These are phyloP conservation scores for Fraxinus baroniana DNA, from an alignment of 305 asterid genomes.

Conservation along the genomic window DNA sequence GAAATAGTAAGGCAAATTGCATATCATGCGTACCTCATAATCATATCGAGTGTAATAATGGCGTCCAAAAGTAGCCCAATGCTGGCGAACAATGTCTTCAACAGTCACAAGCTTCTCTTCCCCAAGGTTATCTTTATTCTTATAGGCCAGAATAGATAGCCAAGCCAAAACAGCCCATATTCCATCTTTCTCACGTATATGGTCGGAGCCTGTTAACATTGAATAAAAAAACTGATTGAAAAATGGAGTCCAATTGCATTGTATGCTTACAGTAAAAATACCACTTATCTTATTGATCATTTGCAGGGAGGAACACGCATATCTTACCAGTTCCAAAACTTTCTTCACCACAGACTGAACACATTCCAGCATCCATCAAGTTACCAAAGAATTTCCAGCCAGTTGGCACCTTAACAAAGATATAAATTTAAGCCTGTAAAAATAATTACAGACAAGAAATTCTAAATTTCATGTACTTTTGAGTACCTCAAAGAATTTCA, in stretches of 20 bases:
- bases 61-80: constrained; percentile 92
- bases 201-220: constrained; percentile 79
- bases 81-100: constrained; percentile 94
- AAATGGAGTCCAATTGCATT: background rate
- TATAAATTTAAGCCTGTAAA: constrained; percentile 22
- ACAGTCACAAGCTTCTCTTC: constrained; percentile 83
- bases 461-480: background rate
- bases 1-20: background rate
- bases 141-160: constrained; percentile 85
- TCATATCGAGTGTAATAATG: constrained; percentile 97
- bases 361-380: constrained; percentile 99
- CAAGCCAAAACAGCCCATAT: constrained; percentile 99
- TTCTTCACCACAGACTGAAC: constrained; percentile 98
- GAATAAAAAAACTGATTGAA: background rate
- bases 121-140: constrained; percentile 72
- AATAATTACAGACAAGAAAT: background rate
- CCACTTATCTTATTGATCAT: background rate
- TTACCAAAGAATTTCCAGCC: constrained; percentile 99
- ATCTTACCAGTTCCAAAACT: constrained; percentile 94
- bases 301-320: background rate
- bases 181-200: constrained; percentile 97
- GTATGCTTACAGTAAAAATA: constrained; percentile 3
- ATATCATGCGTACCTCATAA: constrained; percentile 64
- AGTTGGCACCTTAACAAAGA: constrained; percentile 76
- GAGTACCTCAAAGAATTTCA: constrained; percentile 91